Percentiles rank a stretch among this genome's conserved stretches.
These are phyloP conservation scores for Rubia tinctorum DNA, from an alignment of 305 asterid species.

Conservation along the genomic window DNA sequence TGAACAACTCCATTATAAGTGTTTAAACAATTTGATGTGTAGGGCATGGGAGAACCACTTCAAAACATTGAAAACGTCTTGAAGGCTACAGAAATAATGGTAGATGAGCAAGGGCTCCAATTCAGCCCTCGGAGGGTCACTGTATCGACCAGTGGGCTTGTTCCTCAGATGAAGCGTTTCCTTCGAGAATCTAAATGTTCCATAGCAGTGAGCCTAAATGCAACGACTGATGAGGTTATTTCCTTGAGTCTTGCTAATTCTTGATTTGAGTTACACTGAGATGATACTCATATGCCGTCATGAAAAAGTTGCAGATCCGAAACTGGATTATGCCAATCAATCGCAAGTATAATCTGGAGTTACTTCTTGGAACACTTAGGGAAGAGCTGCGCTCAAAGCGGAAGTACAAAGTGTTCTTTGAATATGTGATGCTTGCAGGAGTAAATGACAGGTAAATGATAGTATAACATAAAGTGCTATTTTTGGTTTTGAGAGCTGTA, in stretches of 20 bases:
- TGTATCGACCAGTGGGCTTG: slow-evolving; percentile 92
- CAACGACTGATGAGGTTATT: slow-evolving; percentile 90
- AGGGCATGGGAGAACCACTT: slow-evolving; percentile 99
- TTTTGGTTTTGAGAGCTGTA: background rate
- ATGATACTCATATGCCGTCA: slow-evolving; percentile 10
- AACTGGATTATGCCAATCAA: slow-evolving; percentile 98
- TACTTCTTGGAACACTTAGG: slow-evolving; percentile 84
- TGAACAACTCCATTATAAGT: background rate
- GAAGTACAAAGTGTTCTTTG: slow-evolving; percentile 84
- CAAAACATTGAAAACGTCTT: slow-evolving; percentile 85
- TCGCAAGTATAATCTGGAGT: slow-evolving; percentile 77
- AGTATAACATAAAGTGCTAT: background rate
- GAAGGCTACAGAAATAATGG: slow-evolving; percentile 86
- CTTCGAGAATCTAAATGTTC: slow-evolving; percentile 85
- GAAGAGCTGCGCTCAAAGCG: slow-evolving; percentile 66
- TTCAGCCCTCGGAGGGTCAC: slow-evolving; percentile 97
- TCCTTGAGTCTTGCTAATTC: background rate
- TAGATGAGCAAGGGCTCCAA: slow-evolving; percentile 92
- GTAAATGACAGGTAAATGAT: slow-evolving; percentile 75
- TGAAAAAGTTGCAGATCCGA: slow-evolving; percentile 58
- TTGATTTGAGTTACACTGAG: background rate
- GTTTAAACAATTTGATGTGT: slow-evolving; percentile 7
- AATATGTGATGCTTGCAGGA: slow-evolving; percentile 97
- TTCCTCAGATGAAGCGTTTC: slow-evolving; percentile 75
- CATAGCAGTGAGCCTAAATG: slow-evolving; percentile 94